Evolutionary conservation across 805 yeast species (phyloP), one percentile per base, ranked within the genome.

Genomic region (Candida insectorum): DNA sequence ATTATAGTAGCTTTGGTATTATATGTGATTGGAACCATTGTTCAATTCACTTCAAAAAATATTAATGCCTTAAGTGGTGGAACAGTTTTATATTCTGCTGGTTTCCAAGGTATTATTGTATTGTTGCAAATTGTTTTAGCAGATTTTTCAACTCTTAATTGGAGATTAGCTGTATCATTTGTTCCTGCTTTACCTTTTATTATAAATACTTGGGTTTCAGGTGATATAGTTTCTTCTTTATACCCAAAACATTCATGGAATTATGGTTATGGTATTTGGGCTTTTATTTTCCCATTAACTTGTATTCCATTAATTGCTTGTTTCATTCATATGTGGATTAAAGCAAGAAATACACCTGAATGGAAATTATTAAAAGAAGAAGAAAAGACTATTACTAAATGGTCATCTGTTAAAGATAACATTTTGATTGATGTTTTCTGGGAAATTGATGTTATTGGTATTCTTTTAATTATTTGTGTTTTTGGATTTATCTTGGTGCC

Each of bases 131-230:
- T 83, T 24, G 62, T 82, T 26, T 53, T 77, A 39, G 79, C 85
- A 2, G 94, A 84, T 56, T 67, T 76, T 49, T 79, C 89, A 6
- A 66, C 71, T 40, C 65, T 83, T 48, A 80, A 75, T 52, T 80
- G 87, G 83, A 76, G 93, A 64, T 67, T 83, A 45, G 65, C 75
- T 28, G 73, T 69, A 45, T 75, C 82, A 22, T 77, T 79, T 44
- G 61, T 79, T 23, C 86, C 89, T 16, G 76, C 86, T 4, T 65
- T 77, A 48, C 91, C 91, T 2, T 80, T 72, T 47, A 75, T 84
- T 47, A 78, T 85, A 57, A 84, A 81, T 58, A 79, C 91, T 11
- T 85, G 93, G 93, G 69, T 82, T 36, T 59, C 79, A 18, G 91
- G 87, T 50, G 63, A 78, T 46, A 64, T 84, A 30, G 58, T 72